Base-by-base conservation (phyloP, 2,329 filamentous ascomycete genomes). In the Xylariaceae sp. region DNA sequence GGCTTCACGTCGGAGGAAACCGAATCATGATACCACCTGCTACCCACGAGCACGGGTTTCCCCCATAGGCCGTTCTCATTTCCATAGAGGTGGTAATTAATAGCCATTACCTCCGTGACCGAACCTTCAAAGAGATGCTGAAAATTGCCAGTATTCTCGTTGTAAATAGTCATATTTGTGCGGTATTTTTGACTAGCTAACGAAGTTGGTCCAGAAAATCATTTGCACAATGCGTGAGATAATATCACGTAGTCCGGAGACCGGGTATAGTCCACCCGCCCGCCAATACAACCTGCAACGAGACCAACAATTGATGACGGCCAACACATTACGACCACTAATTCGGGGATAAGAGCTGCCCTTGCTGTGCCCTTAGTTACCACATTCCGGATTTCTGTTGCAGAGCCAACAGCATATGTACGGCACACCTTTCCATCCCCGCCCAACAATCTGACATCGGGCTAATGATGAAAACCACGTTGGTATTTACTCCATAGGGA, bases 131-230 rank as follows among this genome's bases (percentile, higher is more conserved):
- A 26, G 21, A 29, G 7, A 22, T n/a, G 5, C 3, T 16, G 1
- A 26, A 26, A 26, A 16, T 19, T 12, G 12, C 15, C 22, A 29
- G 5, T 9, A 43, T 32, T 22, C 9, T 30, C 1, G 7, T 13
- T 40, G 21, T 53, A 54, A 51, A 51, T 43, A 48, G 16, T 49
- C 51, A 30, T 51, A 53, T 47, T 55, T 51, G 7, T 53, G 44
- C 32, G 39, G 7, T 48, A 21, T 50, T 40, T 7, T 59, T 39
- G 39, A 39, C 45, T 58, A 58, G 52, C 48, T 60, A 60, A 60
- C 47, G 29, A 60, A 55, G 55, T 39, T 57, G 55, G 55, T 54
- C 52, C 51, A 58, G 50, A 56, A 60, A 55, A 53, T 58, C 45
- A 55, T 51, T 45, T 44, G 49, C 47, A 55, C 57, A n/a, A 57